Evolutionary conservation across 78 protist genomes (phyloP).

Genomic region (Dictyostelium purpureum): DNA sequence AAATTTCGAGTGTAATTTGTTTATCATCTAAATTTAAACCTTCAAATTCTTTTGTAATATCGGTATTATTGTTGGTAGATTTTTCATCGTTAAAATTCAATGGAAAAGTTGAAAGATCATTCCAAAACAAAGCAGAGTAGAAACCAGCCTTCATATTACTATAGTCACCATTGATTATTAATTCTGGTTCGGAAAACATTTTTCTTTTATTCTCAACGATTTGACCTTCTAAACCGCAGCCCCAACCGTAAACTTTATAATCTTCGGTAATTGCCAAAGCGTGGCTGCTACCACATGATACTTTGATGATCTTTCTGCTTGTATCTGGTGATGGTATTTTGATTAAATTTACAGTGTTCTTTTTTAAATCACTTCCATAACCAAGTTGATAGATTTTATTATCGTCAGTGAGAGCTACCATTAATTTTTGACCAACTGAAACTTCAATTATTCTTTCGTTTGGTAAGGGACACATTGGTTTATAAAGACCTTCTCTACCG

Average conservation of each 20-base stretch:
- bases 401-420: neutral
- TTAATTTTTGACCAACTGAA: constrained; percentile 4
- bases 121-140: constrained; percentile 10
- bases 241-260: constrained; percentile 17
- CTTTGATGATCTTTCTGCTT: neutral
- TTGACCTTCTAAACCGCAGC: constrained; percentile 7
- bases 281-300: constrained; percentile 18
- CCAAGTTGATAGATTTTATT: constrained; percentile 20
- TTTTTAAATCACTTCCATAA: neutral
- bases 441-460: neutral
- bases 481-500: neutral
- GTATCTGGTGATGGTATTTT: neutral
- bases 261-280: neutral
- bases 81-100: neutral
- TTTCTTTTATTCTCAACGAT: neutral
- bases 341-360: neutral
- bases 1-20: neutral
- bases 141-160: constrained; percentile 7
- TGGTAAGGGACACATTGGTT: neutral
- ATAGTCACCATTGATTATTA: neutral
- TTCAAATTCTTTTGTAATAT: neutral
- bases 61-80: neutral
- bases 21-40: too few relatives aligned
- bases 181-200: neutral
- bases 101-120: neutral